Conservation (phyloP, 768 basidiomycete species). For the Bullera alba region DNA sequence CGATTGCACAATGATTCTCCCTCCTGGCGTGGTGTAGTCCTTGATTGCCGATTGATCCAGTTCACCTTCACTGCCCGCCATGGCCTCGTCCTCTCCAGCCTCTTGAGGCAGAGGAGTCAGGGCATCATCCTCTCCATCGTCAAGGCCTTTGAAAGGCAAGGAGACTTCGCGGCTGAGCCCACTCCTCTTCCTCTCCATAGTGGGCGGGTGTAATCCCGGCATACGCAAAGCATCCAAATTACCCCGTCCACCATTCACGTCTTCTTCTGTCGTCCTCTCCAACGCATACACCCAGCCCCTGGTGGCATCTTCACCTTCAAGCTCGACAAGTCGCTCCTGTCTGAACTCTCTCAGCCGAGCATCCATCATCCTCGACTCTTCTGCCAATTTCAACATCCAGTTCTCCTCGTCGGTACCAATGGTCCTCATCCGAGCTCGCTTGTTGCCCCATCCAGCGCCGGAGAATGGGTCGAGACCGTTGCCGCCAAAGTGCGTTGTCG, state of each 20-base stretch:
- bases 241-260: conserved; percentile 6
- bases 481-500: conserved; percentile 83
- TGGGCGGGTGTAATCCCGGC: conserved; percentile 8
- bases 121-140: conserved; percentile 3
- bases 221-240: neutral
- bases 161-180: conserved; percentile 22
- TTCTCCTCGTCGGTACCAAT: conserved; percentile 80
- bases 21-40: neutral
- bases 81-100: neutral
- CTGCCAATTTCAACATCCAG: conserved; percentile 81
- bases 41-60: neutral
- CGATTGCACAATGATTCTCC: conserved; percentile 27
- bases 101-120: neutral
- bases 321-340: conserved; percentile 22
- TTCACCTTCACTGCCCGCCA: conserved; percentile 3
- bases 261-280: conserved; percentile 5
- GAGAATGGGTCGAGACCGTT: conserved; percentile 80
- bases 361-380: conserved; percentile 59
- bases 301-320: conserved; percentile 20
- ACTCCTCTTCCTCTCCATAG: conserved; percentile 17
- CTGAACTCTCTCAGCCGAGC: conserved; percentile 45
- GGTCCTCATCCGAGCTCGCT: conserved; percentile 68
- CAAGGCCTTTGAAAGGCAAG: conserved; percentile 3
- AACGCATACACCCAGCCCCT: conserved; percentile 24
- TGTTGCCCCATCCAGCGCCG: conserved; percentile 77